Evolutionary conservation across 768 basidiomycete species (phyloP), one percentile per base, ranked within the genome.

Genomic region (Pleurotus salmoneostramineus): DNA sequence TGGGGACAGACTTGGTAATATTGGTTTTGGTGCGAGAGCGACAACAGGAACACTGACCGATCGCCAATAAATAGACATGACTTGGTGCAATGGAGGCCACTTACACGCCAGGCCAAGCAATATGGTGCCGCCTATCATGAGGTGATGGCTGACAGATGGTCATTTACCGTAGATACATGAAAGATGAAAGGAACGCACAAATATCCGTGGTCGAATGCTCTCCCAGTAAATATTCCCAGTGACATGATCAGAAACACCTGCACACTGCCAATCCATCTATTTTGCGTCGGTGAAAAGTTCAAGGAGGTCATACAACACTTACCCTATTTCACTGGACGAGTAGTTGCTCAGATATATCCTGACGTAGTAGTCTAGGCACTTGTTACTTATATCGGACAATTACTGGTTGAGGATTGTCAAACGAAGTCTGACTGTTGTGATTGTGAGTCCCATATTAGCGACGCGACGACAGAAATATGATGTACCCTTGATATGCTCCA

Each of bases 31-130:
- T 68, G 58, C n/a, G 67, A 56, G 10, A 73, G 56, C 4, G 72
- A 72, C 7, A 72, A 54, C 68, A 71, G 71, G 61, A 72, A 71
- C 15, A 73, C 65, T 21, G 65, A 71, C 49, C 10, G 37, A 10
- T 40, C 8, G n/a, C 37, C 37, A 40, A 40, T n/a, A 2, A n/a
- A 40, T 8, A 10, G 37, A 40, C 37, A 40, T 40, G 37, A 40
- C 37, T 40, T 10, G 10, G n/a, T n/a, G n/a, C 37, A 40, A 40
- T 8, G 10, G 3, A n/a, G n/a, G 1, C 2, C n/a, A 40, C n/a
- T 40, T 40, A 40, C 37, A n/a, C n/a, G 37, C 37, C 37, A 40
- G 3, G 10, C 37, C 37, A 40, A 70, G 63, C 12, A 72, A 57
- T 21, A 66, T 15, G 10, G 68, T 62, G 12, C 70, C 71, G 0